A percentile compares a stretch with the other conserved stretches of the same genome.
These are phyloP conservation scores for Pyrenophora seminiperda DNA, from an alignment of 2,329 filamentous ascomycete genomes.

Conservation along the genomic window DNA sequence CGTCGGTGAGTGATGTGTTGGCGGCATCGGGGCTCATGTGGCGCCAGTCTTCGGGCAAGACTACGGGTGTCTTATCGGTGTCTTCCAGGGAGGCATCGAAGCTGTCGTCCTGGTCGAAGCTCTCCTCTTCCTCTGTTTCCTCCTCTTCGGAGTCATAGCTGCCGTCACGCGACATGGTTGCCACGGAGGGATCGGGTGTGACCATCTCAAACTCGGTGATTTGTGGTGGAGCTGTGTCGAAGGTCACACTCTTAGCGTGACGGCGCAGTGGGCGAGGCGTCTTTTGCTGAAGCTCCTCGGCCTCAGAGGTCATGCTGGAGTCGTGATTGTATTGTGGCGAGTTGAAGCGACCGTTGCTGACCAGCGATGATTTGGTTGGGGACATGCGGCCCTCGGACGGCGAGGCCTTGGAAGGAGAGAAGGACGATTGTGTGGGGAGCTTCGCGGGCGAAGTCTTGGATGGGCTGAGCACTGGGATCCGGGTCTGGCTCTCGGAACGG, in stretches of 20 bases:
- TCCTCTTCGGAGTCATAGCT: conserved; percentile 80
- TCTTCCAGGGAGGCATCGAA: conserved; percentile 96
- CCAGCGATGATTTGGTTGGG: conserved; percentile 88
- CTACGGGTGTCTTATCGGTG: conserved; percentile 94
- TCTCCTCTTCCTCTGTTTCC: conserved; percentile 73
- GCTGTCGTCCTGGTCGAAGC: conserved; percentile 75
- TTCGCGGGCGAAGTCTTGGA: conserved; percentile 60
- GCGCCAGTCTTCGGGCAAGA: conserved; percentile 96
- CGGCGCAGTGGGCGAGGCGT: conserved; percentile 74
- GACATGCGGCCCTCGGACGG: conserved; percentile 61
- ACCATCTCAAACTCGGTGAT: conserved; percentile 99
- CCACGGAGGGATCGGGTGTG: conserved; percentile 90
- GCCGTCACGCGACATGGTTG: conserved; percentile 86
- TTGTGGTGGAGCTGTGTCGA: conserved; percentile 89
- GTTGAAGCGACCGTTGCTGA: conserved; percentile 64
- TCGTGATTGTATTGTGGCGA: conserved; percentile 49
- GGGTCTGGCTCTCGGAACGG: conserved; percentile 63
- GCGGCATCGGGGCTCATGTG: conserved; percentile 71
- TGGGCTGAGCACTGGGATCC: conserved; percentile 63
- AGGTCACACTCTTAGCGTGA: conserved; percentile 95
- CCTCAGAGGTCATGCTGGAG: conserved; percentile 44
- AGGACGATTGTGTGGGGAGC: conserved; percentile 61
- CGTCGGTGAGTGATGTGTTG: conserved; percentile 59
- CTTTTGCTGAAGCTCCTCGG: conserved; percentile 63
- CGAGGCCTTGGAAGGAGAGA: conserved; percentile 33